Base-by-base conservation (phyloP, 768 basidiomycete genomes). In the Macrolepiota fuliginosa region DNA sequence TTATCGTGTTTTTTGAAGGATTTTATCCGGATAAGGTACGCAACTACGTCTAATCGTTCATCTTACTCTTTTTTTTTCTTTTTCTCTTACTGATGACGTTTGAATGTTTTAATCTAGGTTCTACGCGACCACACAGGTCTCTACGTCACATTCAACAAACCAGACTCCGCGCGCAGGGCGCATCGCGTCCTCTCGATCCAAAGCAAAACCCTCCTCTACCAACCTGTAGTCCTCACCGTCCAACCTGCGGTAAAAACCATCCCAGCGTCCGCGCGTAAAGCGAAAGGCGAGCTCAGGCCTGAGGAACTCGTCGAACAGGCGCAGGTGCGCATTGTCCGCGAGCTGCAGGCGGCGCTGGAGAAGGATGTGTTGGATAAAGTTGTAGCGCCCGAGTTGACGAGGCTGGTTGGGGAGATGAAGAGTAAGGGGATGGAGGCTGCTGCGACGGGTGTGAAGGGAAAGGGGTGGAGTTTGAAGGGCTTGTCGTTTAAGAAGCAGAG, bases 91-190 rank as follows among this genome's bases (percentile, higher is more conserved):
- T 58, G 36, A 54, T 58, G 58, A 66, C 58, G 52, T 40, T 60
- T 57, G 36, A 45, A 5, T 61, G 54, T 36, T 61, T 54, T 58
- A 22, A 25, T 58, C 3, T 60, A 92, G 90, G 80, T 95, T 27
- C 76, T 94, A 1, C 83, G 84, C 63, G 90, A 91, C 70, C 81
- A 83, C 54, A 73, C 76, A 1, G 90, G 87, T 10, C 89, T 92
- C 80, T 96, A 94, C 69, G 82, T 95, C 64, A 90, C 93, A 3
- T 98, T 97, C 71, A 69, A 76, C 19, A 83, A 84, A 3, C 69
- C 78, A 1, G 83, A 83, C 58, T 71, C 82, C 0, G 94, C 94
- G 0, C 78, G 85, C 5, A 79, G 88, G 2, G 91, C 92, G 0
- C 80, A 81, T 9, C 82, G 84, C 65, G 86, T 92, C 2, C 81